Conservation (phyloP, 2,329 filamentous ascomycete species). For the Fusarium haematococcum region DNA sequence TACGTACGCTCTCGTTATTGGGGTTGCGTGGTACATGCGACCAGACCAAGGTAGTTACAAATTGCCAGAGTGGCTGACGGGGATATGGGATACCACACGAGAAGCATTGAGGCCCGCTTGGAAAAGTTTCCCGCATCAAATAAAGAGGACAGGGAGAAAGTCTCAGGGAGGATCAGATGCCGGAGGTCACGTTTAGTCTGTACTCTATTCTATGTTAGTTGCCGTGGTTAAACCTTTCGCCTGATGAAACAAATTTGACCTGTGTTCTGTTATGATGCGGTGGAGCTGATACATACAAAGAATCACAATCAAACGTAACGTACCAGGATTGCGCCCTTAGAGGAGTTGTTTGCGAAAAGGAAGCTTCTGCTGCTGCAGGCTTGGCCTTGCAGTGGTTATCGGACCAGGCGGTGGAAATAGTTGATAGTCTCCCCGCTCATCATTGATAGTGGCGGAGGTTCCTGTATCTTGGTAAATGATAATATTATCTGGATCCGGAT, state of each 20-base stretch:
- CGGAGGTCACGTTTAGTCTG: background rate
- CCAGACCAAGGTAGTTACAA: background rate
- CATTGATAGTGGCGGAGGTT: background rate
- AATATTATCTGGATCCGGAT: fast-evolving
- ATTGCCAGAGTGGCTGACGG: background rate
- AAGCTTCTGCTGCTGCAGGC: fast-evolving
- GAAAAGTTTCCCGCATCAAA: background rate
- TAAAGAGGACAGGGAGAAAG: background rate
- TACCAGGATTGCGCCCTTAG: background rate
- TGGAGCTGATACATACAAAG: background rate
- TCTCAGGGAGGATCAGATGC: background rate
- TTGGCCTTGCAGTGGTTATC: background rate
- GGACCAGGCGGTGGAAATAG: background rate
- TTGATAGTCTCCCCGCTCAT: background rate
- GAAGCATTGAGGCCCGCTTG: background rate
- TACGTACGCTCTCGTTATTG: background rate
- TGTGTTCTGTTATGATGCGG: background rate
- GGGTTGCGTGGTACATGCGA: background rate
- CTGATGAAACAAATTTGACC: background rate
- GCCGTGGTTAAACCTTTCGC: background rate
- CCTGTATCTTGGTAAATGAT: background rate
- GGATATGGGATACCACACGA: background rate
- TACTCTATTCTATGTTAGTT: background rate
- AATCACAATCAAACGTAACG: background rate
- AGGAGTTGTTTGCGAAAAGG: background rate